Evolutionary conservation across 2,329 filamentous ascomycete species (phyloP), one percentile per base, ranked within the genome.

Genomic region (Botrytis fabae): DNA sequence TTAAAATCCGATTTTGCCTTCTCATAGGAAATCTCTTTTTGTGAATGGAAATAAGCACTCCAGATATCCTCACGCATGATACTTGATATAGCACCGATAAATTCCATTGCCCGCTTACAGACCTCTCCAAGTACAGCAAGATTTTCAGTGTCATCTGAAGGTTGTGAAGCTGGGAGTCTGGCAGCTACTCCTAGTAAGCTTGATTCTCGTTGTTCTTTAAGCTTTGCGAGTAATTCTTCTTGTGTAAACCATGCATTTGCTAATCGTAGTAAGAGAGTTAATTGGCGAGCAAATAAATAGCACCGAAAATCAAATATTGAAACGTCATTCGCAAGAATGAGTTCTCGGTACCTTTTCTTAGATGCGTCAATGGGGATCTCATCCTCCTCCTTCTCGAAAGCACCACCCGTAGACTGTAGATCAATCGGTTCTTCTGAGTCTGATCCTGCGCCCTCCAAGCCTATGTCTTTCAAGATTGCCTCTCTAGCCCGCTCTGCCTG

Each of bases 241-340:
- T 87, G 82, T 0, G 89, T 88, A 2, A 88, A 90, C 82, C 83
- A 88, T 0, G 89, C 89, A 79, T 95, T 96, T n/a, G 93, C 94
- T 1, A 97, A 87, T 7, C 95, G 89, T 20, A 97, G 85, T 1
- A 98, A 86, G 0, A 99, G 83, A 4, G 92, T 89, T 75, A 97
- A 89, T 79, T 99, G 95, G 38, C 96, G 89, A 4, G 94, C 91
- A 81, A 98, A 99, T 20, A 99, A 90, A 81, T 99, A 99, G 77
- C 92, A 93, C 68, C 93, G 88, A 81, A 99, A 98, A 81, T 99
- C 96, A 80, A 98, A 98, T 4, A 97, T 86, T 0, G 96, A 99
- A 51, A 99, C 97, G 76, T 97, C 93, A 83, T 97, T 99, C 22
- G 93, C 92, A 57, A 99, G 85, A 66, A 99, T 99, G 78, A 97